These are phyloP conservation scores for Amanita muscaria DNA, from an alignment of 768 basidiomycete species.

Conservation along the genomic window DNA sequence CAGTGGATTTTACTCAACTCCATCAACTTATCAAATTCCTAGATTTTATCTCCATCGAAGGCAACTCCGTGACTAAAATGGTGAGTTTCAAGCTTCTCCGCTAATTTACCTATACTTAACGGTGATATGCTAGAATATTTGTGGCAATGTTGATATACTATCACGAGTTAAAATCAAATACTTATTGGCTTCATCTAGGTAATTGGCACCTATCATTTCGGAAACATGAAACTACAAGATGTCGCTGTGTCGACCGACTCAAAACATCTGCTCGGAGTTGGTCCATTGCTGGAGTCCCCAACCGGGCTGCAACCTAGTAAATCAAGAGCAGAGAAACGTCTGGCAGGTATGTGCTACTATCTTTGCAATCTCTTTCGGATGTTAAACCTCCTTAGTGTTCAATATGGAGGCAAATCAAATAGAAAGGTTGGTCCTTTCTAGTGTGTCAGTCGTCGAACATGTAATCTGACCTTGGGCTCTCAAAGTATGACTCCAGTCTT, in stretches of 20 bases:
- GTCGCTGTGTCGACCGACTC: conserved; percentile 63
- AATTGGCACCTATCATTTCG: conserved; percentile 49
- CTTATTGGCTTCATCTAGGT: conserved; percentile 25
- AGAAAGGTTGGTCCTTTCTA: conserved; percentile 43
- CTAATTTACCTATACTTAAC: conserved; percentile 7
- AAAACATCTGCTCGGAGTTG: conserved; percentile 57
- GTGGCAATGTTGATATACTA: conserved; percentile 38
- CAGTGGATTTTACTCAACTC: not conserved
- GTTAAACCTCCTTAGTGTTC: conserved; percentile 39
- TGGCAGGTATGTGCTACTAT: conserved; percentile 41
- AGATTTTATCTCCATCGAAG: conserved; percentile 71
- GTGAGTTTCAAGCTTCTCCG: conserved; percentile 24
- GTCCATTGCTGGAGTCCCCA: conserved; percentile 54
- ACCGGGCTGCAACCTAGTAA: conserved; percentile 60
- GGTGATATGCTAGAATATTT: conserved; percentile 38
- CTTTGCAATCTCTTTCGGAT: not conserved
- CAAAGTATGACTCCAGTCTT: conserved; percentile 62
- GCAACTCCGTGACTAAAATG: conserved; percentile 48
- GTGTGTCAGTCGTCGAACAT: too few species aligned
- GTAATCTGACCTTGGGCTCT: too few species aligned
- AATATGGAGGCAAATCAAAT: conserved; percentile 56
- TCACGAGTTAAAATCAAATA: not conserved
- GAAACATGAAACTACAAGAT: conserved; percentile 57
- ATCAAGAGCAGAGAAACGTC: conserved; percentile 63
- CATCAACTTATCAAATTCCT: not conserved